Evolutionary conservation across 352 stramenopile genomes (phyloP).

Genomic region (Globisporangium spinosum): DNA sequence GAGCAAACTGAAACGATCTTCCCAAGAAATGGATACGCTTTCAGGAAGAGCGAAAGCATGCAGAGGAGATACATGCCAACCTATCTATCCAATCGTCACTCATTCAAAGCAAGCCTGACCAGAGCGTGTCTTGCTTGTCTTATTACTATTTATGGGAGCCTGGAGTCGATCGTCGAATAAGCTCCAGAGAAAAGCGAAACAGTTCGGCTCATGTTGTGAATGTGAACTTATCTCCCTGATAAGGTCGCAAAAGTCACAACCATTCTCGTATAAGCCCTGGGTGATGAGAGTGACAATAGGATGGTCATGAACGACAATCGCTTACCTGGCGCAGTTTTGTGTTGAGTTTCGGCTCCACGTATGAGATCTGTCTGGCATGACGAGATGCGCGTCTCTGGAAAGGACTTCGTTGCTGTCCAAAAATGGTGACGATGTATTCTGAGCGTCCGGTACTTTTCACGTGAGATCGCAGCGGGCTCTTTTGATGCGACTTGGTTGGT

Average conservation of each 20-base stretch:
- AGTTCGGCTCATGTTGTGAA: slow-evolving; percentile 53
- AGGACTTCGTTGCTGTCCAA: slow-evolving; percentile 21
- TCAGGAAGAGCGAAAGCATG: background rate
- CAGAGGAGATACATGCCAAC: background rate
- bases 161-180: background rate
- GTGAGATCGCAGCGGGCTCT: slow-evolving; percentile 16
- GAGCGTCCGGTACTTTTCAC: slow-evolving; percentile 16
- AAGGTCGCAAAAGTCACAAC: slow-evolving; percentile 7
- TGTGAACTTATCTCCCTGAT: slow-evolving; percentile 72
- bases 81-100: background rate
- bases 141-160: slow-evolving; percentile 9
- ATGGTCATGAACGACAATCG: background rate
- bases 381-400: slow-evolving; percentile 28
- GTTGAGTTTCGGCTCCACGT: slow-evolving; percentile 74
- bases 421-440: slow-evolving; percentile 18
- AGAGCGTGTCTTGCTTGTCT: background rate
- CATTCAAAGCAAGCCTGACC: background rate
- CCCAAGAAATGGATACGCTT: slow-evolving; percentile 12
- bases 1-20: slow-evolving; percentile 7
- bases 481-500: slow-evolving; percentile 15
- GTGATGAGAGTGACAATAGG: background rate
- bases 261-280: background rate
- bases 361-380: slow-evolving; percentile 42
- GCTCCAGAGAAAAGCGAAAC: background rate
- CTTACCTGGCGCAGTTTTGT: slow-evolving; percentile 75